Base-by-base conservation (phyloP, 1,139 yeast genomes). In the Petasospora rhodanensis region DNA sequence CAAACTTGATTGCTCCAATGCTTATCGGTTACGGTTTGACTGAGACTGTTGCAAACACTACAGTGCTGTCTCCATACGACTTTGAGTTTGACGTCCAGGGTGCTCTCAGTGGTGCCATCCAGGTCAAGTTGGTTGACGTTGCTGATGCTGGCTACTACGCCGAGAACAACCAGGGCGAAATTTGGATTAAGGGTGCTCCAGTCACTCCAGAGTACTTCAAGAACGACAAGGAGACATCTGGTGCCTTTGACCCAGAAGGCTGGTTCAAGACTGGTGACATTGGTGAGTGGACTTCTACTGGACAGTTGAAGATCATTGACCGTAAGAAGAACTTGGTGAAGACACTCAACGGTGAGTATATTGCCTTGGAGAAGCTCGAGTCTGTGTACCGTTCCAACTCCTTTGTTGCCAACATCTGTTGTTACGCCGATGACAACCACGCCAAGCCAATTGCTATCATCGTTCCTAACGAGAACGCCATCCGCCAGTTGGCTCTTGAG, bases 221-320 rank as follows among this genome's bases (percentile, higher is more conserved):
- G 58, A 89, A 91, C 58, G 81, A 76, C 40, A 69, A 78, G 57
- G 97, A 89, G 63, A 91, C 96, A 20, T 60, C 67, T 32, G 78
- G 62, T 19, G 86, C 95, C 0, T 80, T 84, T 52, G 77, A 85
- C 29, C 68, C 71, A 35, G 96, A 87, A 45, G 94, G 91, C 19
- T 93, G 97, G 96, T 93, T 93, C 68, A 74, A 69, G 57, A 91
- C 98, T 28, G 99, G 99, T 60, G 99, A 93, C 62, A 86, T 93
- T 59, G 96, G 91, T 55, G 91, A 86, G 66, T 87, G 96, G 95
- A 73, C 91, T 28, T 46, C 76, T 16, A 71, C 69, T 46, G 98
- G 98, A 49, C 78, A 77, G 40, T 67, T 93, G 54, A 76, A 71
- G 55, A 70, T 93, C 46, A 83, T 93, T 59, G 99, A 93, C 65